phyloP scores from a whole-genome alignment of 2,329 filamentous ascomycete species.

The Penicillium sp. region DNA sequence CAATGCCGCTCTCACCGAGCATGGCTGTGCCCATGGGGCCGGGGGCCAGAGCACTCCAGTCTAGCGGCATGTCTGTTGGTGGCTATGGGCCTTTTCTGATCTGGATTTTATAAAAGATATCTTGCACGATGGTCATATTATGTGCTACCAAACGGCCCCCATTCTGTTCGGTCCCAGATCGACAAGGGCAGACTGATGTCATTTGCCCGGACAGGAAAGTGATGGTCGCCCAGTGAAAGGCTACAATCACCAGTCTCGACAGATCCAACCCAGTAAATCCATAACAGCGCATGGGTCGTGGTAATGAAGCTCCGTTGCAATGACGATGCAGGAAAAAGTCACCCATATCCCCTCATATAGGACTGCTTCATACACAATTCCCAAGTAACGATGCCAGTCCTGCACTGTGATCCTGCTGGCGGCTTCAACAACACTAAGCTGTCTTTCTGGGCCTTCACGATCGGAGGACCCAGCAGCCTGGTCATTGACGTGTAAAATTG shows the following conservation, averaged over 20 bases:
- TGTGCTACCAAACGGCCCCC: neutral
- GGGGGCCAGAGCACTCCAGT: constrained; percentile 10
- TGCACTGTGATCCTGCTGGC: neutral
- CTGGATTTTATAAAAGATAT: neutral
- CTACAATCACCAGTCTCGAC: neutral
- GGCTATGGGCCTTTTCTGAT: neutral
- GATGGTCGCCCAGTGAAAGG: no score
- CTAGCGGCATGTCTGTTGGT: constrained; percentile 1
- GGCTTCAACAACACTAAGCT: neutral
- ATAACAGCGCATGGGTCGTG: neutral
- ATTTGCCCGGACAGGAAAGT: no score
- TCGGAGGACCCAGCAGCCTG: neutral
- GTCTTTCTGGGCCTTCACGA: neutral
- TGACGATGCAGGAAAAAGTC: neutral
- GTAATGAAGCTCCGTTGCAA: neutral
- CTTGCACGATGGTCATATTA: neutral
- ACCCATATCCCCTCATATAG: neutral
- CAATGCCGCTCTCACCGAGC: constrained; percentile 16
- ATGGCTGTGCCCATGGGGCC: constrained; percentile 14
- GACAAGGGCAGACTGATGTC: neutral
- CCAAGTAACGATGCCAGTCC: neutral
- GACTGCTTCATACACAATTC: neutral
- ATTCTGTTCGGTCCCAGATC: neutral
- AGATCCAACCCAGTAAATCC: neutral
- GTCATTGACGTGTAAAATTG: neutral